Evolutionary conservation across 495 filamentous ascomycete genomes (phyloP).

Genomic region (Neurospora pannonica): DNA sequence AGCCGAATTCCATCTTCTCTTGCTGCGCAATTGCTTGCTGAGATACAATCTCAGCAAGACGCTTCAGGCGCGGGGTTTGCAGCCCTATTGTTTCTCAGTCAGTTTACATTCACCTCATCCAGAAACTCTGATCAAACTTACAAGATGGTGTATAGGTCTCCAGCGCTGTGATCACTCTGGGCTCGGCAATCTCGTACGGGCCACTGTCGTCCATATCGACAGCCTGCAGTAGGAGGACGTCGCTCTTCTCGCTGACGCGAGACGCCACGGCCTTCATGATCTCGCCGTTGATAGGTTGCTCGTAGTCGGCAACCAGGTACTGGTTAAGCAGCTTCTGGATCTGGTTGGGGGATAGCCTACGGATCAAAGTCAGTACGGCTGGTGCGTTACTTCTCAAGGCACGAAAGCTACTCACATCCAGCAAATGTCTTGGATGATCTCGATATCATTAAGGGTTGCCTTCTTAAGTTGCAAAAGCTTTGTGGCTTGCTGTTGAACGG

Average conservation of each 20-base stretch:
- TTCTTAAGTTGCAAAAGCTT: slow-evolving; percentile 99
- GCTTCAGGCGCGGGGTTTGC: slow-evolving; percentile 88
- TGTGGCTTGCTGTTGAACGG: slow-evolving; percentile 69
- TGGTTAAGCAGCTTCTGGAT: slow-evolving; percentile 99
- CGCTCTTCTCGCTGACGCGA: slow-evolving; percentile 95
- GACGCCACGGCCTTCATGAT: slow-evolving; percentile 99
- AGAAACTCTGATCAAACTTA: slow-evolving; percentile 35
- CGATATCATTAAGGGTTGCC: slow-evolving; percentile 96
- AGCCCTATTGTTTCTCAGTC: slow-evolving; percentile 50
- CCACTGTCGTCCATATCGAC: slow-evolving; percentile 99
- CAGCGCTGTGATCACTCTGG: slow-evolving; percentile 85
- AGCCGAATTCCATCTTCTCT: slow-evolving; percentile 59
- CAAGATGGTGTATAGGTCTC: slow-evolving; percentile 97
- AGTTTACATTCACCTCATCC: slow-evolving; percentile 3
- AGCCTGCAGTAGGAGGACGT: slow-evolving; percentile 82
- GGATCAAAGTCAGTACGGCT: slow-evolving; percentile 9
- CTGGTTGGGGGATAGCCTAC: slow-evolving; percentile 91
- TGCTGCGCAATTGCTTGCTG: slow-evolving; percentile 91
- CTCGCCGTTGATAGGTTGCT: slow-evolving; percentile 98
- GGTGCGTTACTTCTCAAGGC: background rate
- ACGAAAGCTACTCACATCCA: slow-evolving; percentile 71
- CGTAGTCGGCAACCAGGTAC: slow-evolving; percentile 97
- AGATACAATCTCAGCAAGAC: slow-evolving; percentile 93
- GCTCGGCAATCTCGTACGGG: slow-evolving; percentile 98
- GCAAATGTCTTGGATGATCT: slow-evolving; percentile 99